Percentiles rank a stretch among this genome's conserved stretches.
phyloP scores from a whole-genome alignment of 805 yeast genomes.

The Ogataea thermomethanolica region DNA sequence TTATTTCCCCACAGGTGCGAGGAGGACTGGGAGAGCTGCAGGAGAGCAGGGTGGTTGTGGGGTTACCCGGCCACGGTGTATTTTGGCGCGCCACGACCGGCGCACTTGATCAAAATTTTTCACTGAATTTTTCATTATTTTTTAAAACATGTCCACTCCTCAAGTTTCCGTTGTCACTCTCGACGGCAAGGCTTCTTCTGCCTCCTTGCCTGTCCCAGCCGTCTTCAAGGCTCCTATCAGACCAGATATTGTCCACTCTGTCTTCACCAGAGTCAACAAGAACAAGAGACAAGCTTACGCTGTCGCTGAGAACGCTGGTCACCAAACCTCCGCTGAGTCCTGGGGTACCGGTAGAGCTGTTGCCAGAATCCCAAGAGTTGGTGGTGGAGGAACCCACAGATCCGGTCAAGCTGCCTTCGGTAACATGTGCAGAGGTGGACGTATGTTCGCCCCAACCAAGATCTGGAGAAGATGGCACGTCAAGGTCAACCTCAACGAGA shows the following conservation, averaged over 20 bases:
- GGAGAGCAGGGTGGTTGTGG: neutral
- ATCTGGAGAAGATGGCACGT: constrained; percentile 99
- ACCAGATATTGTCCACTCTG: constrained; percentile 98
- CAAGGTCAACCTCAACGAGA: constrained; percentile 99
- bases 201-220: constrained; percentile 92
- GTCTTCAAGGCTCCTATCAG: constrained; percentile 99
- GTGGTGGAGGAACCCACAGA: constrained; percentile 99
- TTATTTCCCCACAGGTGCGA: constrained; percentile 7
- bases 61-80: constrained; percentile 14
- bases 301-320: constrained; percentile 98
- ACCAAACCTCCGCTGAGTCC: constrained; percentile 99
- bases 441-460: constrained; percentile 99
- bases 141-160: constrained; percentile 60
- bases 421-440: constrained; percentile 99
- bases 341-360: constrained; percentile 99
- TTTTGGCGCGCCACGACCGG: constrained; percentile 2
- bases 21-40: constrained; percentile 1
- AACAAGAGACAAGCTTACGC: constrained; percentile 99
- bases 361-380: constrained; percentile 99
- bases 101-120: constrained; percentile 2
- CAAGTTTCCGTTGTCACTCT: constrained; percentile 90
- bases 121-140: constrained; percentile 2
- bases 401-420: constrained; percentile 99
- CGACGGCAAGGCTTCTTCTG: constrained; percentile 79
- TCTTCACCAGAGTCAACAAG: constrained; percentile 97